These are phyloP conservation scores for Ceratocystis papillata DNA, from an alignment of 2,329 filamentous ascomycete genomes.

Conservation along the genomic window DNA sequence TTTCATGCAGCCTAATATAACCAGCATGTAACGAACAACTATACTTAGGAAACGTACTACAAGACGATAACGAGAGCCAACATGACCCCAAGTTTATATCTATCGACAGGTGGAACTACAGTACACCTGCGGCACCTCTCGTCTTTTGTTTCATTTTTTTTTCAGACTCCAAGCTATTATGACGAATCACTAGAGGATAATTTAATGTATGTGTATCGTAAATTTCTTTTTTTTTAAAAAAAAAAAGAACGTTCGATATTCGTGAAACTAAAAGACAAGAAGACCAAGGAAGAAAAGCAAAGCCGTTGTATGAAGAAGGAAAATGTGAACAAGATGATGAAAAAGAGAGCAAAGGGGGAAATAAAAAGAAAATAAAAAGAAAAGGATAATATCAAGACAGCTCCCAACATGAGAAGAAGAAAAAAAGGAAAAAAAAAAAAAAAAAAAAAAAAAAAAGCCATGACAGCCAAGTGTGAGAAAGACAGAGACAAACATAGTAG, in stretches of 20 bases:
- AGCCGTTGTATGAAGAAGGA: neutral
- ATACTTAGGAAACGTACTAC: neutral
- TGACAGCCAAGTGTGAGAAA: too few relatives aligned
- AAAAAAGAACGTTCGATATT: neutral
- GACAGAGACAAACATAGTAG: neutral
- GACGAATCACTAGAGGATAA: neutral
- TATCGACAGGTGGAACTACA: constrained; percentile 9
- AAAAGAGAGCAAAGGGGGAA: neutral
- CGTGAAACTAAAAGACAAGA: neutral
- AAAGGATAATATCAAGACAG: neutral
- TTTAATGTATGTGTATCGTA: too few relatives aligned
- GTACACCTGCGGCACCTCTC: neutral
- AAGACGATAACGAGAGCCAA: neutral
- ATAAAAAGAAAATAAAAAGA: neutral
- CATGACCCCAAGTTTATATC: neutral
- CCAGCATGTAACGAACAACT: neutral
- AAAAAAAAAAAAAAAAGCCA: too few relatives aligned
- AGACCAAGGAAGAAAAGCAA: neutral
- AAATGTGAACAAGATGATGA: constrained; percentile 2
- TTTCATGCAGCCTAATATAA: constrained; percentile 18
- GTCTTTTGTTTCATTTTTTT: neutral
- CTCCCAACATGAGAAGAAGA: too few relatives aligned
- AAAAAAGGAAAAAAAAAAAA: too few relatives aligned
- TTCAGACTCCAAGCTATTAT: neutral
- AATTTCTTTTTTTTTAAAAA: neutral